These are phyloP conservation scores for Linnemannia hyalina DNA, from an alignment of 192 early-diverging fungal species.

Conservation along the genomic window DNA sequence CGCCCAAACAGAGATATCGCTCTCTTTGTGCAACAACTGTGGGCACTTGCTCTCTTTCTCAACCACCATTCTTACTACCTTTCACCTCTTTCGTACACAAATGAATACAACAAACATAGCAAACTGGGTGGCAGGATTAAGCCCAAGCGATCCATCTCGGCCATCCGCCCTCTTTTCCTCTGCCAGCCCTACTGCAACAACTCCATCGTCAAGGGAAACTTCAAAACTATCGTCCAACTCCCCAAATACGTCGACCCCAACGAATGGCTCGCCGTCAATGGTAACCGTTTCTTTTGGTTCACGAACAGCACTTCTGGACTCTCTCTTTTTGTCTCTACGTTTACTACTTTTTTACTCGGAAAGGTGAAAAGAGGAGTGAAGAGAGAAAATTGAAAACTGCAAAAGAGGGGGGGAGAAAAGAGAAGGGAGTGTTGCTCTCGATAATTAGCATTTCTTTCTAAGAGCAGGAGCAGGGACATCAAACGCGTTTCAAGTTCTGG, in stretches of 20 bases:
- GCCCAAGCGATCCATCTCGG: constrained; percentile 40
- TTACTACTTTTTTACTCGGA: background rate
- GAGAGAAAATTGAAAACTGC: background rate
- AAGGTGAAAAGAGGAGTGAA: background rate
- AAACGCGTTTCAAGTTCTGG: constrained; percentile 37
- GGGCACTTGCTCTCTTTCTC: background rate
- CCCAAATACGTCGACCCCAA: constrained; percentile 93
- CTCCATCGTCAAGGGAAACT: constrained; percentile 92
- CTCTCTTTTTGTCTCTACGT: background rate
- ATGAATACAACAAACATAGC: background rate
- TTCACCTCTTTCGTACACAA: no score
- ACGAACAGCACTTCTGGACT: background rate
- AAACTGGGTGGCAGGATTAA: constrained; percentile 42
- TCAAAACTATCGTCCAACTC: constrained; percentile 89
- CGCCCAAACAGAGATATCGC: background rate
- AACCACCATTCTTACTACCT: background rate
- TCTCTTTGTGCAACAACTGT: background rate
- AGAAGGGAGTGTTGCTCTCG: background rate
- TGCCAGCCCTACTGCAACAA: constrained; percentile 78
- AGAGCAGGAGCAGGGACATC: background rate
- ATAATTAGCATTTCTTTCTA: background rate
- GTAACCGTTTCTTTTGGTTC: constrained; percentile 37
- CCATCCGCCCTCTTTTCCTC: constrained; percentile 64
- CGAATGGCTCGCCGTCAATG: constrained; percentile 93
- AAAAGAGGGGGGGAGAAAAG: background rate